A percentile compares a stretch with the other conserved stretches of the same genome.
These are phyloP conservation scores for Solioccasus polychromus DNA, from an alignment of 768 basidiomycete genomes.

Conservation along the genomic window DNA sequence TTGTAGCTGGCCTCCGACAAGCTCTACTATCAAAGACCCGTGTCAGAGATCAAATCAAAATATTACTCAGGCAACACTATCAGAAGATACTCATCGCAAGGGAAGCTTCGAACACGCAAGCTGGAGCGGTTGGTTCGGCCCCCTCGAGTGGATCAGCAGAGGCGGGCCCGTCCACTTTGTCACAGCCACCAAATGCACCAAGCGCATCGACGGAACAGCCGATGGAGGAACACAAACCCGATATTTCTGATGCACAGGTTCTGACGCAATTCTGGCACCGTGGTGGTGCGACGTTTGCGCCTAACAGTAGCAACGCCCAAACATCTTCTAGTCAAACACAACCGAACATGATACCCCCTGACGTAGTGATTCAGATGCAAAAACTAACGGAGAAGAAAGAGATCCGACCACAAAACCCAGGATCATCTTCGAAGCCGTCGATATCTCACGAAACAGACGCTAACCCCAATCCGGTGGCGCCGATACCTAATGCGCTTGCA, in stretches of 20 bases:
- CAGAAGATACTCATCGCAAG: constrained; percentile 12
- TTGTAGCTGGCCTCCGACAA: constrained; percentile 14
- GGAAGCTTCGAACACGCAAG: constrained; percentile 7
- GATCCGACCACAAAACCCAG: constrained; percentile 22
- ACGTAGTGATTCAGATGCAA: constrained; percentile 42
- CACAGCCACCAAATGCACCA: constrained; percentile 5
- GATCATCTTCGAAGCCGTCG: constrained; percentile 14
- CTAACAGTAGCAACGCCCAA: constrained; percentile 7
- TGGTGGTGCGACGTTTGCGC: constrained; percentile 12
- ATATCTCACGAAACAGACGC: constrained; percentile 9
- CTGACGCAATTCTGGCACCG: constrained; percentile 30
- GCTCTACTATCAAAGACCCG: constrained; percentile 4
- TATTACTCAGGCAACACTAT: constrained; percentile 13
- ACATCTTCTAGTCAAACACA: constrained; percentile 16
- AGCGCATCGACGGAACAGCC: constrained; percentile 6
- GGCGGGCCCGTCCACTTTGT: constrained; percentile 12
- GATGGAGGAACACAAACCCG: constrained; percentile 21
- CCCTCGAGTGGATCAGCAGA: constrained; percentile 6
- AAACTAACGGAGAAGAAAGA: constrained; percentile 48
- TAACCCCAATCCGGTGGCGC: constrained; percentile 7
- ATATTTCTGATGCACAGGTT: constrained; percentile 22
- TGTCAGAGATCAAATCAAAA: constrained; percentile 11
- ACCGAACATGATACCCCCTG: constrained; percentile 6
- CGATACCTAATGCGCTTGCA: constrained; percentile 1
- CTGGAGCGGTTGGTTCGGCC: neutral